phyloP scores from a whole-genome alignment of 129 eudicot genomes.

The Escallonia rubra region DNA sequence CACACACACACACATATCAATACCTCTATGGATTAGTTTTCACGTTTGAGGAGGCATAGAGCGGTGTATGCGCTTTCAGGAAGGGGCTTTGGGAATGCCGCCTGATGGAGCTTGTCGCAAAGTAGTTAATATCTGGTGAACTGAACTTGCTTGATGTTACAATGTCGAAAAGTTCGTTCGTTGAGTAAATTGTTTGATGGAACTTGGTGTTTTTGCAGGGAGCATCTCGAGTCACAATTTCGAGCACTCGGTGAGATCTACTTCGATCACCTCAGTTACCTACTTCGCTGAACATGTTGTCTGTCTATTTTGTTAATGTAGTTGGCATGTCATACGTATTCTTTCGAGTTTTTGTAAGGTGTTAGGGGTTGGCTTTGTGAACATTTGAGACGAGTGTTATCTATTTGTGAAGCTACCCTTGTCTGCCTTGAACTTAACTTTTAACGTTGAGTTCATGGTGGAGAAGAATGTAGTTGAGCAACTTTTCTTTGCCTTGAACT shows the following conservation, averaged over 20 bases:
- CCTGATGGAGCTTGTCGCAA: not conserved
- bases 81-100: not conserved
- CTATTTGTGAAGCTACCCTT: too few species aligned
- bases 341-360: too few species aligned
- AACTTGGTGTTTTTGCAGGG: constrained; percentile 45
- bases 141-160: not conserved
- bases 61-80: not conserved
- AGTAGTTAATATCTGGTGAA: not conserved
- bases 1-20: too few species aligned
- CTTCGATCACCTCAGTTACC: not conserved
- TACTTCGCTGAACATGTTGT: not conserved
- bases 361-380: too few species aligned
- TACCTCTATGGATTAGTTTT: too few species aligned
- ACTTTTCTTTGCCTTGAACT: too few species aligned
- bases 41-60: not conserved
- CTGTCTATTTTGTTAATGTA: not conserved
- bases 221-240: constrained; percentile 47
- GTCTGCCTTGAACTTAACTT: too few species aligned
- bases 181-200: constrained; percentile 12
- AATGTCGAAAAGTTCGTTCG: not conserved
- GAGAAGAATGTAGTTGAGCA: too few species aligned
- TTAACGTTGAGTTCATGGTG: too few species aligned
- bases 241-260: constrained; percentile 57
- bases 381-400: too few species aligned
- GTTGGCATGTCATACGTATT: too few species aligned